phyloP scores from a whole-genome alignment of 2,329 filamentous ascomycete species.

The Juglanconis oblonga region DNA sequence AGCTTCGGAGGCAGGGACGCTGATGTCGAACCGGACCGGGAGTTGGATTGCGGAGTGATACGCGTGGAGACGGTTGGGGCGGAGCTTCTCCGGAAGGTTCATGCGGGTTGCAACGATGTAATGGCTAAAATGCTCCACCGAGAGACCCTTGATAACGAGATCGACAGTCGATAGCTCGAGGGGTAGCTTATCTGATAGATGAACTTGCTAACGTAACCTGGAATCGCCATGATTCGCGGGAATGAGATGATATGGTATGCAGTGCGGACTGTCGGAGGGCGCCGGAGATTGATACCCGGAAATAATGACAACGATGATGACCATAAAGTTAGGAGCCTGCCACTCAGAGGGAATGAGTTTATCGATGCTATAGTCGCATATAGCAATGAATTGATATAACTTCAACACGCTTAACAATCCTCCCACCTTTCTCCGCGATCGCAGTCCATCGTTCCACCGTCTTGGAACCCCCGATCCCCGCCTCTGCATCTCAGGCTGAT shows the following conservation, averaged over 20 bases:
- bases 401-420: not conserved
- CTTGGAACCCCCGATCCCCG: not conserved
- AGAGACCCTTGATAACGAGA: conserved; percentile 12
- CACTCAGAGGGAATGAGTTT: conserved; percentile 6
- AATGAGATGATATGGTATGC: conserved; percentile 4
- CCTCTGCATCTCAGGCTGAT: no score
- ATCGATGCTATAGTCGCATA: not conserved
- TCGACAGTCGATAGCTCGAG: conserved; percentile 10
- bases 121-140: conserved; percentile 1
- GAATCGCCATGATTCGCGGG: conserved; percentile 10
- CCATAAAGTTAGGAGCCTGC: not conserved
- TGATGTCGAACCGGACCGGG: conserved; percentile 16
- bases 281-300: conserved; percentile 15
- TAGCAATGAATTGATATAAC: not conserved
- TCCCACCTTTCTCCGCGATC: not conserved
- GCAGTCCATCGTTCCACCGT: not conserved
- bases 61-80: conserved; percentile 9
- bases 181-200: conserved; percentile 14
- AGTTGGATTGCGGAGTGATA: conserved; percentile 14
- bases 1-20: not conserved
- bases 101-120: not conserved
- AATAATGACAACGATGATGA: conserved; percentile 12
- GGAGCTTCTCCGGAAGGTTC: conserved; percentile 8
- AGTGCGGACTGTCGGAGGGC: conserved; percentile 12
- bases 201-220: conserved; percentile 15